Base-by-base conservation (phyloP, 2,329 filamentous ascomycete genomes). In the Phialophora chinensis region DNA sequence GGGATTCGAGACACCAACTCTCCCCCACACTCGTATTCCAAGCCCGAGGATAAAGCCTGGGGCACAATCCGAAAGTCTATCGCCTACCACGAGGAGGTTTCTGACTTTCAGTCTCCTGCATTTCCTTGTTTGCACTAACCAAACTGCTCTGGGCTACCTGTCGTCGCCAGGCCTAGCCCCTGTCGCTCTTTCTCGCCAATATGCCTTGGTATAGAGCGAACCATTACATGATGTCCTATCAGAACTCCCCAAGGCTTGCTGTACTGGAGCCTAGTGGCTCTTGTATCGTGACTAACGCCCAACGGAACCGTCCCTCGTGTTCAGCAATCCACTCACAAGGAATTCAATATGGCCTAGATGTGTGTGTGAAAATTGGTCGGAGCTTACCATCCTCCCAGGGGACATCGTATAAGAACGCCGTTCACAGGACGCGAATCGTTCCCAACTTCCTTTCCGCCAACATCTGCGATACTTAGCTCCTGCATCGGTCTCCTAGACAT, bases 1-100 rank as follows among this genome's bases (percentile, higher is more conserved):
- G 62, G 62, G 56, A 60, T 60, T 60, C 62, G 55, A 60, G 55
- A 60, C 54, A 3, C 20, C 23, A 42, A 20, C 12, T 2, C n/a
- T 33, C 33, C 47, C 29, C 55, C 29, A 47, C 35, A 55, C 23
- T 35, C 27, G 53, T 44, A 31, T 50, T 35, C 49, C 20, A 53
- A 54, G 49, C 49, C 59, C 59, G 59, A 61, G 59, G 59, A 29
- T 61, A 38, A 42, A 31, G 25, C 23, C 53, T 54, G 29, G 50
- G 49, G 44, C 47, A 53, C 14, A n/a, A 38, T 35, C 59, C 49
- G 31, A 23, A 42, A 38, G 20, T 35, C 49, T 25, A 27, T 61
- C n/a, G 20, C 47, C 14, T 27, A n/a, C 59, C 59, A 54, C 20
- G 59, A 61, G 31, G 27, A 20, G 29, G 29, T 35, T 25, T 35